These are phyloP conservation scores for Colletotrichum musicola DNA, from an alignment of 2,329 filamentous ascomycete species.

Conservation along the genomic window DNA sequence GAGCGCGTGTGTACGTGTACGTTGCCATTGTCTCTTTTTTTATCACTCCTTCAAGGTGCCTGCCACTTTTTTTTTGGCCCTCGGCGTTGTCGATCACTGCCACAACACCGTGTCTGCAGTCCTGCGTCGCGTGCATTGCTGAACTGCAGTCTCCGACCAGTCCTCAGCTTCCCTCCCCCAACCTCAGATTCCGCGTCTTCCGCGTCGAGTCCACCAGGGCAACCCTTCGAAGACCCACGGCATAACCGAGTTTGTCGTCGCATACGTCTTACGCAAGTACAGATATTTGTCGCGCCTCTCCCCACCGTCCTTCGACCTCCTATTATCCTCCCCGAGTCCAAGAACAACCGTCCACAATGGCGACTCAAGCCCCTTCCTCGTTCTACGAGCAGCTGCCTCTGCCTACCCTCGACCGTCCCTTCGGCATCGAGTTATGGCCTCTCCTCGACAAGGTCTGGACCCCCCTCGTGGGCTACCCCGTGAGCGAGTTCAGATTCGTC, in stretches of 20 bases:
- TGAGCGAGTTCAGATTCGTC: conserved; percentile 87
- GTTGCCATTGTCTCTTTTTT: conserved; percentile 46
- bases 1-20: conserved; percentile 37
- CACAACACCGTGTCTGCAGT: conserved; percentile 20
- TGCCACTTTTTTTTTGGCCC: conserved; percentile 37
- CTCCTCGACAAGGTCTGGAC: conserved; percentile 92
- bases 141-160: conserved; percentile 7
- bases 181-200: conserved; percentile 39
- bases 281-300: conserved; percentile 18
- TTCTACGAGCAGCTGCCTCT: conserved; percentile 71
- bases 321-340: conserved; percentile 24
- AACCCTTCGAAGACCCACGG: conserved; percentile 37
- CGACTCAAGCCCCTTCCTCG: conserved; percentile 53
- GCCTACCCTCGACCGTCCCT: conserved; percentile 90
- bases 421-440: conserved; percentile 92
- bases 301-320: background rate
- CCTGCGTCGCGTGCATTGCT: conserved; percentile 34
- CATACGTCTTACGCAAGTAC: conserved; percentile 13
- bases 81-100: conserved; percentile 21
- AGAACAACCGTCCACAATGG: conserved; percentile 48
- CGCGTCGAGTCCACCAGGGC: conserved; percentile 41
- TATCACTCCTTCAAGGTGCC: conserved; percentile 56
- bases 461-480: conserved; percentile 81
- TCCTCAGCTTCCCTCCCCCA: background rate
- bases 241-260: conserved; percentile 23